phyloP scores from a whole-genome alignment of 2,329 filamentous ascomycete genomes.

The Fusarium gaditjirri region DNA sequence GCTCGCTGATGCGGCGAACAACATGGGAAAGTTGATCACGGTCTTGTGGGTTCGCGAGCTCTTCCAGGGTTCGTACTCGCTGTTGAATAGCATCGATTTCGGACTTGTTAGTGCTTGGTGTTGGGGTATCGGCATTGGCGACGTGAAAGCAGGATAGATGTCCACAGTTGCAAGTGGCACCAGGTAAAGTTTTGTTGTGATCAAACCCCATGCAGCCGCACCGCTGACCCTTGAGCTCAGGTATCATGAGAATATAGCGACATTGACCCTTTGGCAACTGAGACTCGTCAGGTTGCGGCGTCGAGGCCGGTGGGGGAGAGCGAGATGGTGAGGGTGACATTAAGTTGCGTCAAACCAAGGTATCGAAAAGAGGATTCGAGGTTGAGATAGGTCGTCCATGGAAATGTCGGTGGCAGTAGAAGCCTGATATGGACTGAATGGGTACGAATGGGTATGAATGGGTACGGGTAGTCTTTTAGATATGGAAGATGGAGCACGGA shows the following conservation, averaged over 20 bases:
- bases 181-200: conserved; percentile 63
- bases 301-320: conserved; percentile 40
- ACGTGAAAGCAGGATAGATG: conserved; percentile 70
- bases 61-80: conserved; percentile 47
- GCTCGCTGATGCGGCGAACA: conserved; percentile 58
- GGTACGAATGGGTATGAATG: neutral
- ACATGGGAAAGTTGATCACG: conserved; percentile 53
- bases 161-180: conserved; percentile 67
- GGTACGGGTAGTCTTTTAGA: neutral
- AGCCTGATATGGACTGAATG: conserved; percentile 23
- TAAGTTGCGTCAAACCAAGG: conserved; percentile 42
- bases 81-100: conserved; percentile 46
- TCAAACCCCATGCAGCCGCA: conserved; percentile 69
- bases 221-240: conserved; percentile 66
- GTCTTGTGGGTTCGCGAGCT: conserved; percentile 48
- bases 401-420: conserved; percentile 36
- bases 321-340: conserved; percentile 43
- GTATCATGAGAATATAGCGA: conserved; percentile 67
- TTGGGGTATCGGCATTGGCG: conserved; percentile 58
- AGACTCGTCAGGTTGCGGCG: conserved; percentile 53
- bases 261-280: conserved; percentile 67
- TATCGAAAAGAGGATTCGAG: conserved; percentile 35
- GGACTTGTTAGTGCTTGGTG: conserved; percentile 60
- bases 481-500: conserved; percentile 33
- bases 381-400: conserved; percentile 42